Evolutionary conservation across 495 filamentous ascomycete genomes (phyloP).

Genomic region (Patellaria atrata): DNA sequence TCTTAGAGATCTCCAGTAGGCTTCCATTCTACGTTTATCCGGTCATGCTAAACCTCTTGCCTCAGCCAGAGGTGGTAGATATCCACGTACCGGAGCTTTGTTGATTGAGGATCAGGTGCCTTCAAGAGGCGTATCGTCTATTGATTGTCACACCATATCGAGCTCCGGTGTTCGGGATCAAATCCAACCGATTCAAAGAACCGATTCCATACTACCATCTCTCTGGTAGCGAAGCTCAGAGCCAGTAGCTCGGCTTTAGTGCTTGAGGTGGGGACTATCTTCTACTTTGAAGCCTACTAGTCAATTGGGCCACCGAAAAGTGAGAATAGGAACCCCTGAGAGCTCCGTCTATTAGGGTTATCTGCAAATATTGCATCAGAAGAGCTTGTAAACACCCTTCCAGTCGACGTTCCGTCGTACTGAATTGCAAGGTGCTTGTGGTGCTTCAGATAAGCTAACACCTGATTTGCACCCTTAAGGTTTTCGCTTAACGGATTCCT

Average conservation of each 20-base stretch:
- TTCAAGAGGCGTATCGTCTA: constrained; percentile 3
- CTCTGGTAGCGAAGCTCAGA: constrained; percentile 11
- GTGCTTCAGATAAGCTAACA: background rate
- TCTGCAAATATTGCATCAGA: background rate
- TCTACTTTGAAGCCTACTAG: constrained; percentile 17
- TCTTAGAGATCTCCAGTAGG: background rate
- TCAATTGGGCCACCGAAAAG: constrained; percentile 14
- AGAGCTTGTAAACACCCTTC: too few relatives aligned
- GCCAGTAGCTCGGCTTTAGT: constrained; percentile 17
- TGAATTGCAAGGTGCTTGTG: background rate
- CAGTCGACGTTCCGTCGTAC: background rate
- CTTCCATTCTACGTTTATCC: background rate
- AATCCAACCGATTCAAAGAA: background rate
- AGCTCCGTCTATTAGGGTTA: background rate
- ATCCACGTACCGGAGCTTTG: constrained; percentile 1
- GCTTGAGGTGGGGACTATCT: constrained; percentile 17
- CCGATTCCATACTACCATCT: constrained; percentile 2
- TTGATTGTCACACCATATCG: constrained; percentile 1
- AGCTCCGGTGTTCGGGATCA: background rate
- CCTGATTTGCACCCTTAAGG: background rate
- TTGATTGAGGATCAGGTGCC: too few relatives aligned
- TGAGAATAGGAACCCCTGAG: constrained; percentile 14
- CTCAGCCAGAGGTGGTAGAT: constrained; percentile 3
- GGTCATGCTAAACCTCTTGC: background rate
- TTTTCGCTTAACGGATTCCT: background rate